A percentile compares a stretch with the other conserved stretches of the same genome.
Evolutionary conservation across 495 filamentous ascomycete species (phyloP).

Genomic region (Xylaria flabelliformis): DNA sequence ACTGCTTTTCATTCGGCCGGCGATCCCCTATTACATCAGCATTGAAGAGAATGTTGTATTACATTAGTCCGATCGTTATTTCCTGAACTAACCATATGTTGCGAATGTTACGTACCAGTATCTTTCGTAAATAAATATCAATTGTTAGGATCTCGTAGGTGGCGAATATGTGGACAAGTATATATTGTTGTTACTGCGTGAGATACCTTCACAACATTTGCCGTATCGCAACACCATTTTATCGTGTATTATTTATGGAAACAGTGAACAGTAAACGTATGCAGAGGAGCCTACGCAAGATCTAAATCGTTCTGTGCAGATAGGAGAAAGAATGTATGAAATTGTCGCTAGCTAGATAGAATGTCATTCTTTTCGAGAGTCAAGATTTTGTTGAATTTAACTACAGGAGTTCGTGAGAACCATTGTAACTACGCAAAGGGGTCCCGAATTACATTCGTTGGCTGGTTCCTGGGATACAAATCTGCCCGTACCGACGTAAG

Average conservation of each 20-base stretch:
- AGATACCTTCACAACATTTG: neutral
- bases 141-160: neutral
- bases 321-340: neutral
- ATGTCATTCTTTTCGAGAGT: too few relatives aligned
- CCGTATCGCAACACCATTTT: neutral
- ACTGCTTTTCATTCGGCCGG: neutral
- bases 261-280: neutral
- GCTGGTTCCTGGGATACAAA: too few relatives aligned
- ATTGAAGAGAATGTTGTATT: neutral
- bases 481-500: too few relatives aligned
- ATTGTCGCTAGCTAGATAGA: too few relatives aligned
- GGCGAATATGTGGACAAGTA: neutral
- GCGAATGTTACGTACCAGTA: neutral
- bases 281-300: neutral
- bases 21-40: neutral
- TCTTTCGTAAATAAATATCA: neutral
- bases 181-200: neutral
- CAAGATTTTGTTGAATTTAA: too few relatives aligned
- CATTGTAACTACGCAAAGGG: too few relatives aligned
- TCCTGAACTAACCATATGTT: neutral
- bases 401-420: too few relatives aligned
- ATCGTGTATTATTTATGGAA: neutral
- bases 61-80: neutral
- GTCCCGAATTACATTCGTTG: too few relatives aligned
- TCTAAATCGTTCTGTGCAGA: neutral